A percentile compares a stretch with the other conserved stretches of the same genome.
These are phyloP conservation scores for Pyrus betulifolia DNA, from an alignment of 306 rosid genomes.

Conservation along the genomic window DNA sequence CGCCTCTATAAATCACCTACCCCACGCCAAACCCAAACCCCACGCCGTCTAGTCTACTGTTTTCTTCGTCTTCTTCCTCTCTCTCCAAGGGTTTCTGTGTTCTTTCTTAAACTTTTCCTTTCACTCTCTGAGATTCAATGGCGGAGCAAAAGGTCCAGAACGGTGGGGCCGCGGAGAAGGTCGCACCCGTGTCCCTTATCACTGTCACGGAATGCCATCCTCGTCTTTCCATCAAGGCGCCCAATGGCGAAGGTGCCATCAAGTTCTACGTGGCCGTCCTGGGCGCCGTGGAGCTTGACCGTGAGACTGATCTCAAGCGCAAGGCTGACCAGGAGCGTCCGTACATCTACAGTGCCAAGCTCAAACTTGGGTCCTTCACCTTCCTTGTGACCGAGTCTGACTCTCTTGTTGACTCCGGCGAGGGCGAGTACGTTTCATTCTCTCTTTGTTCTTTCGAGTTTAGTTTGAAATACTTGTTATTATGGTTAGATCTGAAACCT, in stretches of 20 bases:
- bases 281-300: conserved; percentile 65
- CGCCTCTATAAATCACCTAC: conserved; percentile 39
- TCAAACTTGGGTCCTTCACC: conserved; percentile 46
- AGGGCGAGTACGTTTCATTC: conserved; percentile 25
- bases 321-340: conserved; percentile 80
- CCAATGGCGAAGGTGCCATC: conserved; percentile 64
- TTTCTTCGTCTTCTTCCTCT: not conserved
- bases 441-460: not conserved
- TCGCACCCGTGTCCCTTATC: not conserved
- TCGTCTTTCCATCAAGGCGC: conserved; percentile 26
- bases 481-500: not conserved
- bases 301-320: conserved; percentile 54
- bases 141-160: conserved; percentile 53
- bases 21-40: conserved; percentile 8
- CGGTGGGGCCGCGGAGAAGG: conserved; percentile 40
- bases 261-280: conserved; percentile 66
- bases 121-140: conserved; percentile 24
- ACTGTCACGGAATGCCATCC: not conserved
- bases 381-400: conserved; percentile 38
- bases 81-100: conserved; percentile 37
- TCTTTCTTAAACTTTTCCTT: not conserved
- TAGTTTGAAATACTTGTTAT: not conserved
- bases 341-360: conserved; percentile 50
- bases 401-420: conserved; percentile 17
- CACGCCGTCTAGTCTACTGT: conserved; percentile 24